These are phyloP conservation scores for Curvularia sp. DNA, from an alignment of 2,329 filamentous ascomycete species.

Conservation along the genomic window DNA sequence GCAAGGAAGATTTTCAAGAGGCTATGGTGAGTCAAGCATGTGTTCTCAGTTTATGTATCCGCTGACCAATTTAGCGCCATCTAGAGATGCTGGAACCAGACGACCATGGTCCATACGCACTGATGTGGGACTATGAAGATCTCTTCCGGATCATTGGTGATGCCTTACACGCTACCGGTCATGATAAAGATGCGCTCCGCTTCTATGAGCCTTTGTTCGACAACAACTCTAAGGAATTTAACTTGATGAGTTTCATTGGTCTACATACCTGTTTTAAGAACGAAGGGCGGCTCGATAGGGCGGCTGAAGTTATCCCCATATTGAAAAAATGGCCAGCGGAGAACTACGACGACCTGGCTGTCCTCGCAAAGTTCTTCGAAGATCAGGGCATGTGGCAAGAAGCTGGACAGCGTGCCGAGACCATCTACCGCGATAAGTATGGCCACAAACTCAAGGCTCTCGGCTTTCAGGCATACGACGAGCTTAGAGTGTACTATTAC, in stretches of 20 bases:
- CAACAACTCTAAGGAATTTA: conserved; percentile 33
- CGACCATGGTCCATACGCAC: conserved; percentile 58
- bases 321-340: conserved; percentile 75
- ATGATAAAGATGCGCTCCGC: conserved; percentile 63
- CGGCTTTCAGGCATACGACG: conserved; percentile 40
- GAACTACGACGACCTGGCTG: conserved; percentile 77
- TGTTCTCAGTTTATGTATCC: conserved; percentile 52
- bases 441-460: conserved; percentile 54
- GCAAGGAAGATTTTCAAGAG: conserved; percentile 68
- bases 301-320: conserved; percentile 77
- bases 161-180: conserved; percentile 59
- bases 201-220: conserved; percentile 61
- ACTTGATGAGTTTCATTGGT: conserved; percentile 41
- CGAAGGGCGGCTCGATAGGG: conserved; percentile 68
- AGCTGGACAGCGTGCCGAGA: conserved; percentile 57
- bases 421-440: conserved; percentile 73
- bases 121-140: conserved; percentile 73
- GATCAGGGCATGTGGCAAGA: conserved; percentile 66
- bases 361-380: conserved; percentile 86
- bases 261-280: conserved; percentile 70
- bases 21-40: conserved; percentile 71
- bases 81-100: conserved; percentile 71
- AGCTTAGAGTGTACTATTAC: conserved; percentile 38
- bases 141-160: conserved; percentile 77
- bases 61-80: conserved; percentile 51